Evolutionary conservation across 2,329 filamentous ascomycete genomes (phyloP).

Genomic region (Sordariomycetes sp.): DNA sequence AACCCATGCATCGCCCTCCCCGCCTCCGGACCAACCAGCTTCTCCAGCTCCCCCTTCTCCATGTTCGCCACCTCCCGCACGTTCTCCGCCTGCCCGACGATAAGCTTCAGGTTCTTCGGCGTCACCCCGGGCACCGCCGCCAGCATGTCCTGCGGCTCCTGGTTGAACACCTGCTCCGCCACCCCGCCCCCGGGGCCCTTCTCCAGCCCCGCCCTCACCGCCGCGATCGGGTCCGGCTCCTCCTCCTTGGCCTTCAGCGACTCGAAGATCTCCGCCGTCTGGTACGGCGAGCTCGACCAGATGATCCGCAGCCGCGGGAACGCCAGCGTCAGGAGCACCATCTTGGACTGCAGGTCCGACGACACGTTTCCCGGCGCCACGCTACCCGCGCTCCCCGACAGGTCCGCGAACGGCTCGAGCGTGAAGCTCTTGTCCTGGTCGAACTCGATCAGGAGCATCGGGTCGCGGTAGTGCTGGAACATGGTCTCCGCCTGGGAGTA

Average conservation of each 20-base stretch:
- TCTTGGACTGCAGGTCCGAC: slow-evolving; percentile 79
- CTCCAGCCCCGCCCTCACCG: slow-evolving; percentile 69
- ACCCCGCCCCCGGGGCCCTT: slow-evolving; percentile 14
- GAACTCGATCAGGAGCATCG: slow-evolving; percentile 94
- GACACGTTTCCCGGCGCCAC: slow-evolving; percentile 46
- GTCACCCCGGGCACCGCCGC: slow-evolving; percentile 75
- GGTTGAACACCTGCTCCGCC: slow-evolving; percentile 47
- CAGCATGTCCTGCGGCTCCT: slow-evolving; percentile 85
- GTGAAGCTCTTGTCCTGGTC: slow-evolving; percentile 97
- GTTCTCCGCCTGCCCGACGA: slow-evolving; percentile 65
- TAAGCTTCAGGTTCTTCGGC: slow-evolving; percentile 61
- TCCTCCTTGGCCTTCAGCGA: slow-evolving; percentile 80
- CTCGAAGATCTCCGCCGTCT: slow-evolving; percentile 95
- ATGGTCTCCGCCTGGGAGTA: slow-evolving; percentile 91
- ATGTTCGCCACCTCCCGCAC: slow-evolving; percentile 81
- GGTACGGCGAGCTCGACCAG: slow-evolving; percentile 87
- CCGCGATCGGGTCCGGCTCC: slow-evolving; percentile 83
- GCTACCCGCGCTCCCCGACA: slow-evolving; percentile 50
- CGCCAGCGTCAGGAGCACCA: slow-evolving; percentile 84
- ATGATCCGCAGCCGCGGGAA: slow-evolving; percentile 86
- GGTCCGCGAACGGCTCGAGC: slow-evolving; percentile 67
- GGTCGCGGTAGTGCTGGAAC: slow-evolving; percentile 82
- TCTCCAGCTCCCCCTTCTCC: slow-evolving; percentile 59
- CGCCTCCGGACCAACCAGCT: slow-evolving; percentile 66
- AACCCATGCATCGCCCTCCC: slow-evolving; percentile 70